Conservation (phyloP, 1,139 yeast species). For the Kodamaea fungicola region DNA sequence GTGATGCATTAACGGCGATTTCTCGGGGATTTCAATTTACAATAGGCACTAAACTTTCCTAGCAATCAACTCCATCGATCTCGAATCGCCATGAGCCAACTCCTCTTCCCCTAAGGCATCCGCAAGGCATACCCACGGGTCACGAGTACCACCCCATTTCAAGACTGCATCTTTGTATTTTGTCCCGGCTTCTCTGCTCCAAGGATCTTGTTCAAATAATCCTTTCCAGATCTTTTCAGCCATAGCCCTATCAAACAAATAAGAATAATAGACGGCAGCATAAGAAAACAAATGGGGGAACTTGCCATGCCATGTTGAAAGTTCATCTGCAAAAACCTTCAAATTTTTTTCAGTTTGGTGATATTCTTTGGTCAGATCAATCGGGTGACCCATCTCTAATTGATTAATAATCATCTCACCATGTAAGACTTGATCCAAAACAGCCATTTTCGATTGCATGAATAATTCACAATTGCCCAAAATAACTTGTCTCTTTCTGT, state of each 20-base stretch:
- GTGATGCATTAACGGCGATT: no score
- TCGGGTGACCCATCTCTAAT: slow-evolving; percentile 16
- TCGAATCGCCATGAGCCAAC: slow-evolving; percentile 62
- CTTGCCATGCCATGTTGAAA: slow-evolving; percentile 88
- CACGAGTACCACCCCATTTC: slow-evolving; percentile 91
- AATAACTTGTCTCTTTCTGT: slow-evolving; percentile 50
- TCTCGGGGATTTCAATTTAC: no score
- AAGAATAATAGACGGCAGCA: slow-evolving; percentile 93
- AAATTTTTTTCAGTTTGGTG: slow-evolving; percentile 60
- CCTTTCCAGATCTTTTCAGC: slow-evolving; percentile 83
- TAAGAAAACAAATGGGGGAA: slow-evolving; percentile 92
- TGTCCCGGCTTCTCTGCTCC: slow-evolving; percentile 69
- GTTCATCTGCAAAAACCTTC: slow-evolving; percentile 54
- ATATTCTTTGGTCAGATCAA: slow-evolving; percentile 58
- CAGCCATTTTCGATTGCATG: slow-evolving; percentile 87
- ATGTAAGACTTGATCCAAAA: slow-evolving; percentile 81
- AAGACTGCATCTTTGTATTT: slow-evolving; percentile 67
- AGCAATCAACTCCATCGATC: slow-evolving; percentile 70
- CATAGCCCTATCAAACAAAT: slow-evolving; percentile 86
- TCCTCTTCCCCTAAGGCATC: slow-evolving; percentile 66
- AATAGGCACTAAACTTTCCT: neutral
- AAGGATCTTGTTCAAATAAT: slow-evolving; percentile 67
- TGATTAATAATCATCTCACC: slow-evolving; percentile 34
- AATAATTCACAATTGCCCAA: slow-evolving; percentile 73
- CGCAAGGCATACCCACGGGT: slow-evolving; percentile 86